phyloP scores from a whole-genome alignment of 148 eudicot species.

The Vaccinium vitisidaea region DNA sequence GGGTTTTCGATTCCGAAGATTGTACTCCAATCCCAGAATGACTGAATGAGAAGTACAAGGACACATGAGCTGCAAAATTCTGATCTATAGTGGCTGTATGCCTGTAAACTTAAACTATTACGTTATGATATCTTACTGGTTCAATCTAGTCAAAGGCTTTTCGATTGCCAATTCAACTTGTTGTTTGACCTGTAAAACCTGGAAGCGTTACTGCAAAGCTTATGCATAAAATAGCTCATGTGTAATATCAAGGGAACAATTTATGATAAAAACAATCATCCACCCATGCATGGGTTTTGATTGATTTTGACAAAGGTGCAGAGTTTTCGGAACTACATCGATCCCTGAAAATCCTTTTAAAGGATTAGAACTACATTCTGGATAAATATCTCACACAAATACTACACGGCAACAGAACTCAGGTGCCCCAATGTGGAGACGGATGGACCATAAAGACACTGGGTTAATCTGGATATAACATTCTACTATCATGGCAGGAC shows the following conservation, averaged over 20 bases:
- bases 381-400: not conserved
- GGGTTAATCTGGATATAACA: not conserved
- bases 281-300: not conserved
- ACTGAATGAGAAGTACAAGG: slow-evolving; percentile 15
- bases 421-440: no score
- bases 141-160: not conserved
- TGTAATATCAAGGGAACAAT: not conserved
- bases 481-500: not conserved
- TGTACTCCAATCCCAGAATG: slow-evolving; percentile 12
- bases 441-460: no score
- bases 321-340: no score
- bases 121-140: not conserved
- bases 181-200: slow-evolving; percentile 19
- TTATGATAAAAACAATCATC: not conserved
- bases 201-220: not conserved
- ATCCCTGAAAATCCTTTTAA: not conserved
- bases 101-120: not conserved
- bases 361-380: not conserved
- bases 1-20: slow-evolving; percentile 21
- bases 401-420: not conserved
- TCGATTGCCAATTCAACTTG: slow-evolving; percentile 10
- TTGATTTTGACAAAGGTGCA: no score
- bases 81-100: not conserved
- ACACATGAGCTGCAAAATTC: not conserved
- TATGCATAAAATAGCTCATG: not conserved